These are phyloP conservation scores for Omphalea diandra DNA, from an alignment of 441 rosid genomes.

Conservation along the genomic window DNA sequence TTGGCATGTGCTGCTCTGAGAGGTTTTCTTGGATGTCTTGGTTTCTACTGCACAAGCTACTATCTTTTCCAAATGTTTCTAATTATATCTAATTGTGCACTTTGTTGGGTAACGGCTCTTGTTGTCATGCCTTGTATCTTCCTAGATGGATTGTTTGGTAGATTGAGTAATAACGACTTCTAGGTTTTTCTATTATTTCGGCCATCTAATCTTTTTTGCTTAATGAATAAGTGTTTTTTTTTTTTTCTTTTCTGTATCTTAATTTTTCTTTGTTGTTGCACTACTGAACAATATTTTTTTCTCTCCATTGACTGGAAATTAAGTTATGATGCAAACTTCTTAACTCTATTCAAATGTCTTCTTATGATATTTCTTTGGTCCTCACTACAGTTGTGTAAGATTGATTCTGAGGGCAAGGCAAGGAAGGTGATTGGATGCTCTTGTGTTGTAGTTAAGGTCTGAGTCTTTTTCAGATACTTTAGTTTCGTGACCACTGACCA, in stretches of 20 bases:
- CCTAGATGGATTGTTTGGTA: neutral
- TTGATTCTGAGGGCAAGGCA: slow-evolving; percentile 60
- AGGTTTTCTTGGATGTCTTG: neutral
- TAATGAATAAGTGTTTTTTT: neutral
- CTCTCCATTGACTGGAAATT: neutral
- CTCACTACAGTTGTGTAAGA: slow-evolving; percentile 49
- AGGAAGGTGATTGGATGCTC: slow-evolving; percentile 62
- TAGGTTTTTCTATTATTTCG: neutral
- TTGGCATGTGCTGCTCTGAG: neutral
- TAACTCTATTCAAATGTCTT: neutral
- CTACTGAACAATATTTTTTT: neutral
- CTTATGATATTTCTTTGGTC: neutral
- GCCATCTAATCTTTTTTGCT: neutral
- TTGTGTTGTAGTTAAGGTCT: slow-evolving; percentile 52
- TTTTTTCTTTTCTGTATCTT: neutral
- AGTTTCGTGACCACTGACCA: neutral
- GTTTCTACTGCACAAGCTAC: neutral
- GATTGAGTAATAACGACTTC: neutral
- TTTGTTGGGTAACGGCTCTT: neutral
- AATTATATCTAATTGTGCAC: neutral
- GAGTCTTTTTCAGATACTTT: neutral
- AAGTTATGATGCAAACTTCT: neutral
- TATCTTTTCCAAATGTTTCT: neutral
- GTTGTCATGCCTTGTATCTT: neutral
- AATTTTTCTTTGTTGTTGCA: neutral